phyloP scores from a whole-genome alignment of 116 monocot species.

The Cymodocea nodosa region DNA sequence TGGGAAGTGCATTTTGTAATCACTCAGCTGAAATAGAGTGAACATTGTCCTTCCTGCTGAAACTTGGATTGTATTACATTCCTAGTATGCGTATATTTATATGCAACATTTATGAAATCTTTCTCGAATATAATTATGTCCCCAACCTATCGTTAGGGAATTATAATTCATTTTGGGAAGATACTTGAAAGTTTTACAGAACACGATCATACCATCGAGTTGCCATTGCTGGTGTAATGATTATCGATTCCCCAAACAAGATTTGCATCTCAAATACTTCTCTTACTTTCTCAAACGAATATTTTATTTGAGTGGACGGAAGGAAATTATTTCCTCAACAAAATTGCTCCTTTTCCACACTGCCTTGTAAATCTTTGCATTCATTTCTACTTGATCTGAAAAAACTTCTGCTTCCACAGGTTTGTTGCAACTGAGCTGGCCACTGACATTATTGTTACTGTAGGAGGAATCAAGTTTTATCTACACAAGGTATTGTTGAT shows the following conservation, averaged over 20 bases:
- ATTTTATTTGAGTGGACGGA: neutral
- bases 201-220: no score
- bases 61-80: no score
- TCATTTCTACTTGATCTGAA: neutral
- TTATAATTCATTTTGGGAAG: no score
- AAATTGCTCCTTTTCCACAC: neutral
- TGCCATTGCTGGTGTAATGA: no score
- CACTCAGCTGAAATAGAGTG: no score
- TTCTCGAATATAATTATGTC: no score
- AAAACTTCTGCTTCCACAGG: constrained; percentile 16
- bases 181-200: no score
- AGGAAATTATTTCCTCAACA: neutral
- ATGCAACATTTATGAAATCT: no score
- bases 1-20: no score
- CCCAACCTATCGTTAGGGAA: no score
- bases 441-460: constrained; percentile 36
- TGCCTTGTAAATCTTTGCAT: neutral
- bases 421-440: constrained; percentile 47
- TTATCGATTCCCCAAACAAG: neutral
- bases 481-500: constrained; percentile 42
- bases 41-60: no score
- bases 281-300: neutral
- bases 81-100: no score
- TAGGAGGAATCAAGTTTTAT: constrained; percentile 43
- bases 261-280: neutral